These are phyloP conservation scores for Bacidia rubella DNA, from an alignment of 495 filamentous ascomycete species.

Conservation along the genomic window DNA sequence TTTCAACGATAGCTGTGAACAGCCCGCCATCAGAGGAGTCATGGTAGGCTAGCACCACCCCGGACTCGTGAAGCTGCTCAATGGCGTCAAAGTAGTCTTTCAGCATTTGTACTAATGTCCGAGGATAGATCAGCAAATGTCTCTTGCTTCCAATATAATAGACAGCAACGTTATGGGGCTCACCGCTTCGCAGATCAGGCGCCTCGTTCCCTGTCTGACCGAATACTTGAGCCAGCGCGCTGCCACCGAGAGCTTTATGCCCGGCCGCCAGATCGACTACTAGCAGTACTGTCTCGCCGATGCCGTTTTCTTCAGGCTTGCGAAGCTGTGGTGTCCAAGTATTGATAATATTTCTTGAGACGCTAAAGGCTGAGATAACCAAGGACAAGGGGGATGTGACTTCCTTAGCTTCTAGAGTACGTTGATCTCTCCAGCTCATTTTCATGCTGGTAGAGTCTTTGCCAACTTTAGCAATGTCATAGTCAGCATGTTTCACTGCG, in stretches of 20 bases:
- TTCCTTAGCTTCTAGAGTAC: conserved; percentile 54
- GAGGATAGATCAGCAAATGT: no score
- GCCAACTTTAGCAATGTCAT: conserved; percentile 30
- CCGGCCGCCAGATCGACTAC: conserved; percentile 80
- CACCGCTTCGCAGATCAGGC: conserved; percentile 55
- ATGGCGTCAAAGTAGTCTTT: conserved; percentile 89
- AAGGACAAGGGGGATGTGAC: conserved; percentile 86
- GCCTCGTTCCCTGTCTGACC: conserved; percentile 70
- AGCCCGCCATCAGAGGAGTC: conserved; percentile 89
- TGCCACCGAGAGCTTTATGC: conserved; percentile 72
- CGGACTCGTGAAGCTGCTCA: conserved; percentile 69
- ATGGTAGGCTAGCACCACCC: conserved; percentile 87
- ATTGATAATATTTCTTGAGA: conserved; percentile 61
- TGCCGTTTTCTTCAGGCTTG: conserved; percentile 51
- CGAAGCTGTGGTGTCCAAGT: conserved; percentile 91
- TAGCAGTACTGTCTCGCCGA: conserved; percentile 79
- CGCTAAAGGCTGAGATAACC: conserved; percentile 78
- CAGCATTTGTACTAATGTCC: conserved; percentile 64
- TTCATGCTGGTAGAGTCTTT: conserved; percentile 99
- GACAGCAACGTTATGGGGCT: no score
- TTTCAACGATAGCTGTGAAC: conserved; percentile 82
- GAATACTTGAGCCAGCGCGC: conserved; percentile 85
- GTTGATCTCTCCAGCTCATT: conserved; percentile 77
- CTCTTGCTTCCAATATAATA: no score
- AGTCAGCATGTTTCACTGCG: background rate